phyloP scores from a whole-genome alignment of 176 grass and related monocot species.

The Eragrostis nindensis region DNA sequence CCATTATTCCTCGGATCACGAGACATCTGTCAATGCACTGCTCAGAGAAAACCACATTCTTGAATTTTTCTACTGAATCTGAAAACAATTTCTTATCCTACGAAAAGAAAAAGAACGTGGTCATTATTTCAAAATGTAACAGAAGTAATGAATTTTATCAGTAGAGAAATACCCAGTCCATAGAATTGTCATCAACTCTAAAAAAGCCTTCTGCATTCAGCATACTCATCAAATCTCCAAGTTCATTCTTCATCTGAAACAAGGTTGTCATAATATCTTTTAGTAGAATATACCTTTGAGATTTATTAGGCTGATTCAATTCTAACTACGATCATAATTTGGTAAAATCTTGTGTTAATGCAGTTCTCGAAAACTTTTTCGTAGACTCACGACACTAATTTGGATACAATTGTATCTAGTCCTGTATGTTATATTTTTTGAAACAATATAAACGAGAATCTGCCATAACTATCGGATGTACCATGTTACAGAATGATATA shows the following conservation, averaged over 20 bases:
- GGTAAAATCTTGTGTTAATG: background rate
- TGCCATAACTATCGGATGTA: too few species aligned
- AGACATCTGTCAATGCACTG: background rate
- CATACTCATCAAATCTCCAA: background rate
- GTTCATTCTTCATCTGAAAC: constrained; percentile 2
- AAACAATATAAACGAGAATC: background rate
- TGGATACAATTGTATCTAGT: background rate
- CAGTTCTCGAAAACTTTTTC: background rate
- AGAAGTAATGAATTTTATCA: background rate
- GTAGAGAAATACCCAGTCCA: constrained; percentile 26
- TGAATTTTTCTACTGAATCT: constrained; percentile 14
- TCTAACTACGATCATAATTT: background rate
- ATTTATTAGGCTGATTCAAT: background rate
- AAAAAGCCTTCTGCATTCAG: constrained; percentile 21
- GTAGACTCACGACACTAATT: background rate
- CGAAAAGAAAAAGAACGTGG: background rate
- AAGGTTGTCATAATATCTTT: background rate
- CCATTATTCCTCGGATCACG: constrained; percentile 35
- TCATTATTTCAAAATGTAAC: background rate
- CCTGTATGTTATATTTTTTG: background rate
- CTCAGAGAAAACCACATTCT: background rate
- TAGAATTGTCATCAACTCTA: background rate
- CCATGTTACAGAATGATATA: background rate
- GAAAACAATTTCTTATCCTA: constrained; percentile 9
- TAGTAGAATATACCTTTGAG: background rate